Evolutionary conservation across 257 asterid species (phyloP).

Genomic region (Fraxinus americana): DNA sequence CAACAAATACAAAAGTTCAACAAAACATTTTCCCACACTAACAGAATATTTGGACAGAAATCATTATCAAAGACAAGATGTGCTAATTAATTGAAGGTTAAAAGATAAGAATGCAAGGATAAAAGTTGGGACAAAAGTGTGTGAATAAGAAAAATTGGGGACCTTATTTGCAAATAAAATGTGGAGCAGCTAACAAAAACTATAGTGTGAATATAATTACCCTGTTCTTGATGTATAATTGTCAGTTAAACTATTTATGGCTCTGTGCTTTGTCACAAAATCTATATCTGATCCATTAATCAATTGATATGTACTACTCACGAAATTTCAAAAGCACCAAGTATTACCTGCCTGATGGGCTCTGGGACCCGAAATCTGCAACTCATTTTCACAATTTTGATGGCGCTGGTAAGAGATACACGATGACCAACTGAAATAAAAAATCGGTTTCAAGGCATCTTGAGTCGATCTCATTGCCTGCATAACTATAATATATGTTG

Average conservation of each 20-base stretch:
- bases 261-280: background rate
- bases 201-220: background rate
- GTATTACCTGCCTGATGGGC: constrained; percentile 78
- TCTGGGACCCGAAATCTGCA: constrained; percentile 85
- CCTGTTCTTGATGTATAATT: background rate
- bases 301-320: background rate
- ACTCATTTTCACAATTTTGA: constrained; percentile 55
- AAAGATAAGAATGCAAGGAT: background rate
- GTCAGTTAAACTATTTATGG: background rate
- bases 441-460: constrained; percentile 73
- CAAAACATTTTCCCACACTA: too few species aligned
- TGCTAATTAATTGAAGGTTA: background rate
- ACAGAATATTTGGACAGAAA: too few species aligned
- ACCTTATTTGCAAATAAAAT: background rate
- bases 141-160: too few species aligned
- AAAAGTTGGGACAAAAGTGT: too few species aligned
- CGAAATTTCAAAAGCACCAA: constrained; percentile 10
- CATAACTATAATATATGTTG: constrained; percentile 11
- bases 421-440: constrained; percentile 84
- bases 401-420: constrained; percentile 66
- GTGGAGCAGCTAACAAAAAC: background rate
- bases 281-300: background rate
- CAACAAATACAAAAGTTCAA: too few species aligned
- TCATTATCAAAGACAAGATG: too few species aligned
- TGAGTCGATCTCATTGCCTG: constrained; percentile 77